These are phyloP conservation scores for Kodamaea alishanica DNA, from an alignment of 1,139 yeast genomes.

Conservation along the genomic window DNA sequence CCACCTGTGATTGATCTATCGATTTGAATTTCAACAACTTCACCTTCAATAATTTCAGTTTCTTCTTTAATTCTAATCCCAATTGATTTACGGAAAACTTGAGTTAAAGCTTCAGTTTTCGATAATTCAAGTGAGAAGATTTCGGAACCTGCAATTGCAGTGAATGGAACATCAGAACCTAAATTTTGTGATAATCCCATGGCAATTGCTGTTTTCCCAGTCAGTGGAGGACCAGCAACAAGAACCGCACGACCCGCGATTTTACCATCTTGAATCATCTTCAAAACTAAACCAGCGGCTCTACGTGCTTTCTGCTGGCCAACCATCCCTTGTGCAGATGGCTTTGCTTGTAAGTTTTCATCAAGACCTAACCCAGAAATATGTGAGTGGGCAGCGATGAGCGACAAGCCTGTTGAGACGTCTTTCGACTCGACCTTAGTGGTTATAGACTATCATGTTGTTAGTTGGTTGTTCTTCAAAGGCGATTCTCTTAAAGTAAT, in stretches of 20 bases:
- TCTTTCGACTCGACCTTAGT: constrained; percentile 42
- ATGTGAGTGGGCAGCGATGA: constrained; percentile 96
- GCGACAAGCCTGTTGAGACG: constrained; percentile 51
- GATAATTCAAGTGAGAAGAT: constrained; percentile 86
- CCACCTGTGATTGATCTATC: constrained; percentile 97
- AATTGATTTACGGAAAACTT: constrained; percentile 91
- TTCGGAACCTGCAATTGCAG: constrained; percentile 92
- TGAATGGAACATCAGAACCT: constrained; percentile 92
- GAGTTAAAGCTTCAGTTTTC: constrained; percentile 93
- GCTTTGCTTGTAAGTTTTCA: constrained; percentile 81
- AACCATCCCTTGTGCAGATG: constrained; percentile 88
- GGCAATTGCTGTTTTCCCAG: constrained; percentile 98
- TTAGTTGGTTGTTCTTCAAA: constrained; percentile 7
- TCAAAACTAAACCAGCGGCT: constrained; percentile 91
- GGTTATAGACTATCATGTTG: constrained; percentile 25
- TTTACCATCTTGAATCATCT: constrained; percentile 89
- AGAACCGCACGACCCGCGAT: constrained; percentile 97
- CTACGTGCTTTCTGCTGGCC: constrained; percentile 93
- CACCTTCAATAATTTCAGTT: constrained; percentile 97
- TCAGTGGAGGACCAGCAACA: constrained; percentile 97
- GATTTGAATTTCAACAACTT: constrained; percentile 96
- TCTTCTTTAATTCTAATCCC: constrained; percentile 96
- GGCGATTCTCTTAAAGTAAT: too few species aligned
- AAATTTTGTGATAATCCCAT: constrained; percentile 91
- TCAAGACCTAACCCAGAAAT: constrained; percentile 93